Conservation (phyloP, 805 yeast genomes). For the Ogataea ramenticola region DNA sequence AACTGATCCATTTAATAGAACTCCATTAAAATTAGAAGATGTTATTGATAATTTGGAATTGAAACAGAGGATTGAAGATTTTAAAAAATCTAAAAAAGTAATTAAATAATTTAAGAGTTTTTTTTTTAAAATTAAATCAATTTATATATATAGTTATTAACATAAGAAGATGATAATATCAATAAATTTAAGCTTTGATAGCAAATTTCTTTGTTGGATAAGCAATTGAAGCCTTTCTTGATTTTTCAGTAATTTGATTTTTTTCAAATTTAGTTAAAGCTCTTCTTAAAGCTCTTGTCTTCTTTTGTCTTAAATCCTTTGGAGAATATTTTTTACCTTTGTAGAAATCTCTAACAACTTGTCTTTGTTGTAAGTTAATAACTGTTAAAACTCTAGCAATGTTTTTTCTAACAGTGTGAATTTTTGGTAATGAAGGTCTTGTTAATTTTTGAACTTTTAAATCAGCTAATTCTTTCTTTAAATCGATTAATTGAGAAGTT, state of each 20-base stretch:
- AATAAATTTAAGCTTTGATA: slow-evolving; percentile 78
- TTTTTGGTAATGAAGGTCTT: slow-evolving; percentile 90
- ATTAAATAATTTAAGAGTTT: too few relatives aligned
- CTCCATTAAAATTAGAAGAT: slow-evolving; percentile 84
- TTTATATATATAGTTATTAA: not conserved
- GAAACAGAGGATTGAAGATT: slow-evolving; percentile 51
- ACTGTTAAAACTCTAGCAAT: slow-evolving; percentile 97
- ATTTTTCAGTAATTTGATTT: slow-evolving; percentile 74
- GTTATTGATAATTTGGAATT: slow-evolving; percentile 73
- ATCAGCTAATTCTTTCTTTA: slow-evolving; percentile 93
- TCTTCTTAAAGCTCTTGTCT: slow-evolving; percentile 99
- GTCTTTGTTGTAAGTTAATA: slow-evolving; percentile 96
- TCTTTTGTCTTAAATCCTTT: slow-evolving; percentile 98
- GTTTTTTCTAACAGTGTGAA: slow-evolving; percentile 95
- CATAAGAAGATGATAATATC: not conserved
- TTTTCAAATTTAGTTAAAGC: slow-evolving; percentile 85
- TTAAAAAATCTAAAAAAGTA: slow-evolving; percentile 27
- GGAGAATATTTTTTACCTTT: slow-evolving; percentile 92
- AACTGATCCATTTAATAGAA: slow-evolving; percentile 95
- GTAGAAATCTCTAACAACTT: slow-evolving; percentile 90
- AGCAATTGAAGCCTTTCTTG: slow-evolving; percentile 86
- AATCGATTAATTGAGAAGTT: slow-evolving; percentile 87
- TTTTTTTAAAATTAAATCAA: not conserved
- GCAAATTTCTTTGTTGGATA: slow-evolving; percentile 99
- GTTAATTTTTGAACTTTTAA: slow-evolving; percentile 94